Evolutionary conservation across 768 basidiomycete genomes (phyloP).

Genomic region (Pisolithus marmoratus): DNA sequence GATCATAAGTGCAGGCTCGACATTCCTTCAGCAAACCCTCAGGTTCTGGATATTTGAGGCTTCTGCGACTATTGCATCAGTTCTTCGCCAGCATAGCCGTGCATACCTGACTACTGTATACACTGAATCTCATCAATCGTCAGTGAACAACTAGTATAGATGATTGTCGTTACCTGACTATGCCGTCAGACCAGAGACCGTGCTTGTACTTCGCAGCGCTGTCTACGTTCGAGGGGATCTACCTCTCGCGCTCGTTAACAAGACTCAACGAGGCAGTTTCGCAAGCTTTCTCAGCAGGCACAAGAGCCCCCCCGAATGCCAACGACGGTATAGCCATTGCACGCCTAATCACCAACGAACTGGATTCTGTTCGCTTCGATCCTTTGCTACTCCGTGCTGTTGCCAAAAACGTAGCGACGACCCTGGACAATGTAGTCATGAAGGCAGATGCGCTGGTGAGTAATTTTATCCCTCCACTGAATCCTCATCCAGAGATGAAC

Average conservation of each 20-base stretch:
- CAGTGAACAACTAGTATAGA: conserved; percentile 4
- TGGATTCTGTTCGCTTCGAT: conserved; percentile 86
- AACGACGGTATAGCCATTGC: conserved; percentile 75
- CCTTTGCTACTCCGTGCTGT: conserved; percentile 78
- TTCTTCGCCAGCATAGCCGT: conserved; percentile 95
- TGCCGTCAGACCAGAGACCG: conserved; percentile 74
- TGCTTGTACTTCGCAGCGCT: conserved; percentile 82
- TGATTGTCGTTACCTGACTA: conserved; percentile 1
- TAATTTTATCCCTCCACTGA: background rate
- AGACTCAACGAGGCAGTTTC: conserved; percentile 79
- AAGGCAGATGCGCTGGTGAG: conserved; percentile 68
- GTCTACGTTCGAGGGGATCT: conserved; percentile 80
- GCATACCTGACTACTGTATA: conserved; percentile 94
- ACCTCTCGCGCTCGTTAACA: conserved; percentile 77
- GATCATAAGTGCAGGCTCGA: conserved; percentile 53
- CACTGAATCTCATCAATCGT: conserved; percentile 81
- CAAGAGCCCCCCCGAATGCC: conserved; percentile 63
- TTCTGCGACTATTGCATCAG: conserved; percentile 90
- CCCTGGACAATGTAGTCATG: conserved; percentile 62
- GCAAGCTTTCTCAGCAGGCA: conserved; percentile 69
- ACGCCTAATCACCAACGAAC: conserved; percentile 76
- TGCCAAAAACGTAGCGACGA: conserved; percentile 63
- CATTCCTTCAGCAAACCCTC: conserved; percentile 87
- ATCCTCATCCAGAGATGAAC: no score
- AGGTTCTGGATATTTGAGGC: conserved; percentile 79